A percentile compares a stretch with the other conserved stretches of the same genome.
Conservation (phyloP, 31 red algal genomes). For the Odonthalia washingtoniensis region DNA sequence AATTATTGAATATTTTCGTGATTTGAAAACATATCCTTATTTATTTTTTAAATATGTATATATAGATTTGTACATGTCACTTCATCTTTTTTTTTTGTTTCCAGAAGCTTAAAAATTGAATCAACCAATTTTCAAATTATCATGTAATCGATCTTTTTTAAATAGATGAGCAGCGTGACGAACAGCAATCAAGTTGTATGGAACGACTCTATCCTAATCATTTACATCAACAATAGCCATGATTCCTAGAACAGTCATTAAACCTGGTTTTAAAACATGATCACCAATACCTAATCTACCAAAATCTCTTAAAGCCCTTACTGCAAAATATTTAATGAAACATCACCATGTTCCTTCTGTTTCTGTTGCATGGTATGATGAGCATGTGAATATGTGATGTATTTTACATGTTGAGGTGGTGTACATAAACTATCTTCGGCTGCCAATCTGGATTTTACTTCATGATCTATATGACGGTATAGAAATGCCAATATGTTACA, state of each 20-base stretch:
- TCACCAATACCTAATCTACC: neutral
- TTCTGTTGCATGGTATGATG: neutral
- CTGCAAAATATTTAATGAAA: neutral
- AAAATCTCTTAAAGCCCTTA: neutral
- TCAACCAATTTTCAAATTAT: neutral
- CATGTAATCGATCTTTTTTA: neutral
- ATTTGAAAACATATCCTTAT: constrained; percentile 34
- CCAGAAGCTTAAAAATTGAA: neutral
- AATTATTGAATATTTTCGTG: constrained; percentile 67
- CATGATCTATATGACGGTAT: neutral
- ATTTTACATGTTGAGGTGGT: neutral
- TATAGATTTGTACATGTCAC: neutral
- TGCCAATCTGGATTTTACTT: neutral
- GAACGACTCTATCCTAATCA: neutral
- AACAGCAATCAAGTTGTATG: neutral
- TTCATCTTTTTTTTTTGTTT: neutral
- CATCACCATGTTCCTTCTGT: neutral
- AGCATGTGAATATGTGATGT: neutral
- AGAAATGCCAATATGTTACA: neutral
- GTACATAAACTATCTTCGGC: neutral
- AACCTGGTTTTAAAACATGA: neutral
- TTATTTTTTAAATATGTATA: too few relatives aligned
- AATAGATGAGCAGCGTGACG: neutral
- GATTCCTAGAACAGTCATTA: neutral
- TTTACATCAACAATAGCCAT: neutral